Conservation (phyloP, 148 eudicot genomes). For the Dianthus caryophyllus region DNA sequence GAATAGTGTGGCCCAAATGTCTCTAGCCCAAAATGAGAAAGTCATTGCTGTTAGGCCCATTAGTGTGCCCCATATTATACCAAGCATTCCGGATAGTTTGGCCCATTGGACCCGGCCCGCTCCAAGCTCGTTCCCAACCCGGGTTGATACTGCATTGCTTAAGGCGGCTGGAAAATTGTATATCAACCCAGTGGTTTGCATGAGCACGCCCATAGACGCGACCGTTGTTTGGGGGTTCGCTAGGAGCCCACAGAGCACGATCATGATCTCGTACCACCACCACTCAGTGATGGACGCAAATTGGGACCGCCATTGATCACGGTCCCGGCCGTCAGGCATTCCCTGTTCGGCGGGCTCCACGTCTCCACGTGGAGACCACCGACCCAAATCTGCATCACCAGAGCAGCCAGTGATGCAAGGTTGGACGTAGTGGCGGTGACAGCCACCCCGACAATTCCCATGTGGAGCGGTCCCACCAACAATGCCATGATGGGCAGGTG, state of each 20-base stretch:
- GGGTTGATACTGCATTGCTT: slow-evolving; percentile 67
- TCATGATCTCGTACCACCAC: slow-evolving; percentile 99
- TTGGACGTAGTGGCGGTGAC: slow-evolving; percentile 61
- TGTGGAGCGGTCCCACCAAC: slow-evolving; percentile 30
- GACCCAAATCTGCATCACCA: slow-evolving; percentile 47
- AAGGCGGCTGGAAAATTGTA: slow-evolving; percentile 71
- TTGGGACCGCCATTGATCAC: slow-evolving; percentile 63
- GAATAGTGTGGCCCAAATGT: slow-evolving; percentile 56
- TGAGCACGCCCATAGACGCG: slow-evolving; percentile 75
- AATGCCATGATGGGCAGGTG: slow-evolving; percentile 46
- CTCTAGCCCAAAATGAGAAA: slow-evolving; percentile 43
- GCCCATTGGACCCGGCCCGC: slow-evolving; percentile 54
- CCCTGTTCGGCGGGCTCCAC: slow-evolving; percentile 51
- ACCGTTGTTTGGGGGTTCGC: slow-evolving; percentile 65
- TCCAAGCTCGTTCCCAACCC: slow-evolving; percentile 79
- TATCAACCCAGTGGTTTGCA: slow-evolving; percentile 72
- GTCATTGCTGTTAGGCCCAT: slow-evolving; percentile 52
- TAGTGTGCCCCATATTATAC: slow-evolving; percentile 36
- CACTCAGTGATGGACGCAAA: slow-evolving; percentile 81
- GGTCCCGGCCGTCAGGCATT: slow-evolving; percentile 73
- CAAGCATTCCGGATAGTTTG: slow-evolving; percentile 36
- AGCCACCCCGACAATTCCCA: slow-evolving; percentile 71
- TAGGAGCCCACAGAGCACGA: slow-evolving; percentile 61
- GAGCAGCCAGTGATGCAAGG: slow-evolving; percentile 28
- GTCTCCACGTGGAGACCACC: slow-evolving; percentile 47